A percentile compares a stretch with the other conserved stretches of the same genome.
These are phyloP conservation scores for Saitozyma sp. DNA, from an alignment of 768 basidiomycete species.

Conservation along the genomic window DNA sequence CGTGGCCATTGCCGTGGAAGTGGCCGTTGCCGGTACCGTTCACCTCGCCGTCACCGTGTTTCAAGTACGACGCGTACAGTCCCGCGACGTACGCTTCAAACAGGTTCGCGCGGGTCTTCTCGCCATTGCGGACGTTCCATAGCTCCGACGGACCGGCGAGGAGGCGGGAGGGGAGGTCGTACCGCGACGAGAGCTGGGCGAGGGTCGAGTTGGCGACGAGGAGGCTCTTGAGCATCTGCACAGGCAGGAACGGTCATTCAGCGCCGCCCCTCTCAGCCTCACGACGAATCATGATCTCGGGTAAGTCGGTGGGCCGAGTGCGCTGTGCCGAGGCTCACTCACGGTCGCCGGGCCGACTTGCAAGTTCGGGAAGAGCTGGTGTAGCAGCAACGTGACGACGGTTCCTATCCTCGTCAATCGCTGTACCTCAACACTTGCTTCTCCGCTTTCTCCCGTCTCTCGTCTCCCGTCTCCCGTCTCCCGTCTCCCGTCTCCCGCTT, in stretches of 20 bases:
- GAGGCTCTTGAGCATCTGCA: slow-evolving; percentile 32
- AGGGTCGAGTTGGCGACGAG: slow-evolving; percentile 34
- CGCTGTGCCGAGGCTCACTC: slow-evolving; percentile 4
- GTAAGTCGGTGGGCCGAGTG: not conserved
- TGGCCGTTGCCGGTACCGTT: too few species aligned
- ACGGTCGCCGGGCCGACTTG: slow-evolving; percentile 34
- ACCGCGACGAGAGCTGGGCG: slow-evolving; percentile 29
- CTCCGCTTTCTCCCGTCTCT: not conserved
- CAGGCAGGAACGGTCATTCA: not conserved
- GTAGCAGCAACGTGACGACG: slow-evolving; percentile 29
- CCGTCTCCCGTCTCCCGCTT: too few species aligned
- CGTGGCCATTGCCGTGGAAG: not conserved
- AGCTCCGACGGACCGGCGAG: slow-evolving; percentile 14
- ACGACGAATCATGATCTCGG: not conserved
- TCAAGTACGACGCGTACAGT: slow-evolving; percentile 30
- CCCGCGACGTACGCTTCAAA: slow-evolving; percentile 46
- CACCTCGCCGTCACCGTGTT: slow-evolving; percentile 2
- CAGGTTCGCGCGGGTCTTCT: slow-evolving; percentile 31
- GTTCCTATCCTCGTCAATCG: slow-evolving; percentile 1
- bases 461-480: too few species aligned
- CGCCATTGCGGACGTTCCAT: slow-evolving; percentile 10
- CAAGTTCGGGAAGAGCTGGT: slow-evolving; percentile 38
- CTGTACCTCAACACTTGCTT: not conserved
- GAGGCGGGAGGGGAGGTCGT: slow-evolving; percentile 25
- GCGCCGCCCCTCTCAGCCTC: too few species aligned